These are phyloP conservation scores for Scenedesmus sp. DNA, from an alignment of 163 green algal species.

Conservation along the genomic window DNA sequence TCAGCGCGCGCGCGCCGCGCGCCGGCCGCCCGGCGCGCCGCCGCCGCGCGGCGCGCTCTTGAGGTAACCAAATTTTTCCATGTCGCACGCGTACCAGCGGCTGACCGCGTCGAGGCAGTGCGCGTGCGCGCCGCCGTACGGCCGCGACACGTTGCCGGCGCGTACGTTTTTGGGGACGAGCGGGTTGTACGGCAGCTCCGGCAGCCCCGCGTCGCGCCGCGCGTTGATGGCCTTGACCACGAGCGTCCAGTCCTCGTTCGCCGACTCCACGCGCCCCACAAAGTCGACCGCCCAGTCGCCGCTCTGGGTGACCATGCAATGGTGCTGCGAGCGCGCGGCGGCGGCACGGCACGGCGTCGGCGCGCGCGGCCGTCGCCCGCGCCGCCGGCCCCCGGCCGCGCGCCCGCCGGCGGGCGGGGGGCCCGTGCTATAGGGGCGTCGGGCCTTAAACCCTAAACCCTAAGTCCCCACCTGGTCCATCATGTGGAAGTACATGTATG, in stretches of 20 bases:
- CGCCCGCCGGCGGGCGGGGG: no score
- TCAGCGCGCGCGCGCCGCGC: no score
- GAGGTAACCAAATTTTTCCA: slow-evolving; percentile 44
- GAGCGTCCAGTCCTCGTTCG: slow-evolving; percentile 42
- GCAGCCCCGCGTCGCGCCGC: not conserved
- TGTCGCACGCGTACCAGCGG: slow-evolving; percentile 40
- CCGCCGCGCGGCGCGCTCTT: no score
- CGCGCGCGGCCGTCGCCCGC: no score
- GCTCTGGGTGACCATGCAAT: slow-evolving; percentile 45
- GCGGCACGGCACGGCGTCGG: no score
- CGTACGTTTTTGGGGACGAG: slow-evolving; percentile 27
- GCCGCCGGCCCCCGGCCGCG: no score
- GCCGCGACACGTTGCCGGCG: not conserved
- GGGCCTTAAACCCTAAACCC: no score
- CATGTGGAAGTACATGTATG: slow-evolving; percentile 54
- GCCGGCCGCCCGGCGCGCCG: no score
- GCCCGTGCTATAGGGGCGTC: no score
- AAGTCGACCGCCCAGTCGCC: slow-evolving; percentile 52
- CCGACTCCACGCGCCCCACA: slow-evolving; percentile 42
- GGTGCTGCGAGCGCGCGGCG: no score
- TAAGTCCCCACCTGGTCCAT: no score
- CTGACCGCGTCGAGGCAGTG: slow-evolving; percentile 41
- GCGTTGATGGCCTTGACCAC: slow-evolving; percentile 17
- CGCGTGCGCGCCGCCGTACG: not conserved
- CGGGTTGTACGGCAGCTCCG: slow-evolving; percentile 13